A percentile compares a stretch with the other conserved stretches of the same genome.
Conservation (phyloP, 164 flowering plant genomes). For the Dillenia turbinata region DNA sequence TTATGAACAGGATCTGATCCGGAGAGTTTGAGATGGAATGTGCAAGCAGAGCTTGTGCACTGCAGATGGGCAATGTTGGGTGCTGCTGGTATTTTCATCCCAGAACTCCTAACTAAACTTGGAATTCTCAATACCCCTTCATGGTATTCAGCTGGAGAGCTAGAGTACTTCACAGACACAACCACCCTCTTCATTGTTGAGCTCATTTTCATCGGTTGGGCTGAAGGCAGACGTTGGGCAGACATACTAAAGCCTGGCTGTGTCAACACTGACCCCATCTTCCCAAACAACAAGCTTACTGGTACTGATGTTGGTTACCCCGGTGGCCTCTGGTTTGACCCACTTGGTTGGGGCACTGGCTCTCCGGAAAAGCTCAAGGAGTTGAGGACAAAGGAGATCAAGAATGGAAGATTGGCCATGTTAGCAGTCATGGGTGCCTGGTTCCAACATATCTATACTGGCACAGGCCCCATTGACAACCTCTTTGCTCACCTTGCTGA, state of each 20-base stretch:
- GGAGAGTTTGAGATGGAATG: conserved; percentile 76
- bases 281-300: conserved; percentile 97
- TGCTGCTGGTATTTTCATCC: conserved; percentile 98
- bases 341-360: conserved; percentile 88
- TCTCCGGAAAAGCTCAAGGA: conserved; percentile 81
- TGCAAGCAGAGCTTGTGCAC: conserved; percentile 89
- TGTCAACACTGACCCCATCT: conserved; percentile 95
- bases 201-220: conserved; percentile 93
- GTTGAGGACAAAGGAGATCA: conserved; percentile 91
- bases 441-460: conserved; percentile 90
- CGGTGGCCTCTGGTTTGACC: conserved; percentile 97
- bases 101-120: conserved; percentile 82
- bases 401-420: conserved; percentile 96
- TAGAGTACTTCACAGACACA: conserved; percentile 91
- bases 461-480: conserved; percentile 96
- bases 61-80: conserved; percentile 99
- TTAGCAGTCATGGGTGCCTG: conserved; percentile 98
- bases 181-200: conserved; percentile 89
- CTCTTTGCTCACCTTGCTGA: conserved; percentile 97
- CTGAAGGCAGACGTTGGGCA: conserved; percentile 78
- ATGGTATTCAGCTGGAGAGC: conserved; percentile 95
- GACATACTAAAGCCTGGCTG: conserved; percentile 90
- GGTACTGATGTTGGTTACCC: conserved; percentile 99
- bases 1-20: conserved; percentile 79
- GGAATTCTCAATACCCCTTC: conserved; percentile 98